Evolutionary conservation across 129 eudicot genomes (phyloP), one percentile per base, ranked within the genome.

Genomic region (sunflower (Helianthus annuus)): DNA sequence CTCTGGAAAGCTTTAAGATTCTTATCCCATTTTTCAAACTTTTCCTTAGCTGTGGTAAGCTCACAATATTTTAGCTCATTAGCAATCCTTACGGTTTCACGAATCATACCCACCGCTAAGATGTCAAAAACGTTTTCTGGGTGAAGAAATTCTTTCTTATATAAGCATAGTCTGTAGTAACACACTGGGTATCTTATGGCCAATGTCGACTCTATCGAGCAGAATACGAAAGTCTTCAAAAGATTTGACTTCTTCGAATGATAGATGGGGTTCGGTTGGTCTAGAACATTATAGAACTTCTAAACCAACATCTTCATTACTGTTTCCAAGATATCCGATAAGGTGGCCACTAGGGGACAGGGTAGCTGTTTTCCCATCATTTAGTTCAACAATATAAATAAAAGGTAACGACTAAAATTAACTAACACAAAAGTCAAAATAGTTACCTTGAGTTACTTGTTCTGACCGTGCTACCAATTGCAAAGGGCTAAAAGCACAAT

Each of bases 111-210:
- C 67, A 83, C 82, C 13, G 60, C 83, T 6, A 87, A 66, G 76
- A 78, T 79, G 64, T 48, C 36, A 27, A 80, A 79, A 24, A 88
- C 76, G 46, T 82, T 79, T 15, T 84, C 80, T 1, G 80, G 83
- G 48, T 91, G 97, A 58, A 91, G 95, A 74, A 79, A 83, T 27
- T 79, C 80, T 55, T 80, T 80, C 66, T 63, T 84, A 57, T 81
- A 68, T 62, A 79, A 5, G 76, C 97, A 91, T 1, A 91, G 84
- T 29, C 85, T 86, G 66, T 88, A 91, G 76, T 91, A 91, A 10
- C 69, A 71, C 19, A 64, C n/a, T 19, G 1, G 97, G 88, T 19
- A 88, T 77, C 76, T 87, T 86, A 1, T 81, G 70, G 77, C 83
- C 95, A 34, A 85, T 78, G 85, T 84, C 73, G 71, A 85, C 48